Evolutionary conservation across 768 basidiomycete genomes (phyloP).

Genomic region (Heimioporus sp.): DNA sequence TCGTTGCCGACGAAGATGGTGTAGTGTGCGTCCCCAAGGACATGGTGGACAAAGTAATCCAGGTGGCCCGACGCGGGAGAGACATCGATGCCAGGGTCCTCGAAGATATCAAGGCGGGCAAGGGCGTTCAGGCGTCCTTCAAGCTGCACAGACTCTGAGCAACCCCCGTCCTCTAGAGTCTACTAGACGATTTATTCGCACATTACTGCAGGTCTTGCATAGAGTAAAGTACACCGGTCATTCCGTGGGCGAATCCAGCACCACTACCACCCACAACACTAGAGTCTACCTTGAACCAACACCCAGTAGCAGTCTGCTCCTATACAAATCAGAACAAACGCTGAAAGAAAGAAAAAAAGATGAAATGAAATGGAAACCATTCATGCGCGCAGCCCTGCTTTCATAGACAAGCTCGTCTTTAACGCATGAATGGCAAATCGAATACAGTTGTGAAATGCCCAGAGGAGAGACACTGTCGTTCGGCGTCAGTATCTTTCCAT

Average conservation of each 20-base stretch:
- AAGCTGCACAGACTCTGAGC: constrained; percentile 51
- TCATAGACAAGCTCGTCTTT: constrained; percentile 47
- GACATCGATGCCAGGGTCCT: constrained; percentile 71
- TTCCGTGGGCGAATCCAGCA: constrained; percentile 16
- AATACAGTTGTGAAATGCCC: constrained; percentile 56
- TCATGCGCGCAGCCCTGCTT: constrained; percentile 37
- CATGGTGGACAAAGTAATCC: constrained; percentile 52
- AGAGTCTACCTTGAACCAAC: constrained; percentile 6
- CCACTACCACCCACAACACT: not conserved
- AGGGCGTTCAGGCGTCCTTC: constrained; percentile 77
- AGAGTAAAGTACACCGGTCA: constrained; percentile 18
- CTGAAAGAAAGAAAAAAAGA: constrained; percentile 5
- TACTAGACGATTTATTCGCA: constrained; percentile 1
- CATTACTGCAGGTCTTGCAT: constrained; percentile 19
- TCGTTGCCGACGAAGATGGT: constrained; percentile 87
- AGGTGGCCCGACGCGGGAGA: constrained; percentile 54
- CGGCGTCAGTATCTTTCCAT: constrained; percentile 5
- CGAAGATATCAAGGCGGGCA: constrained; percentile 72
- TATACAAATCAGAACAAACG: not conserved
- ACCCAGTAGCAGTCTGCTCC: not conserved
- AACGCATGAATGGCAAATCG: constrained; percentile 50
- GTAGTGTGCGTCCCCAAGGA: constrained; percentile 75
- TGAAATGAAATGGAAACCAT: too few species aligned
- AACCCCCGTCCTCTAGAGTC: not conserved
- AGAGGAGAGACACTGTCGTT: constrained; percentile 50